Evolutionary conservation across 495 filamentous ascomycete species (phyloP), one percentile per base, ranked within the genome.

Genomic region (Hypoxylon trugodes): DNA sequence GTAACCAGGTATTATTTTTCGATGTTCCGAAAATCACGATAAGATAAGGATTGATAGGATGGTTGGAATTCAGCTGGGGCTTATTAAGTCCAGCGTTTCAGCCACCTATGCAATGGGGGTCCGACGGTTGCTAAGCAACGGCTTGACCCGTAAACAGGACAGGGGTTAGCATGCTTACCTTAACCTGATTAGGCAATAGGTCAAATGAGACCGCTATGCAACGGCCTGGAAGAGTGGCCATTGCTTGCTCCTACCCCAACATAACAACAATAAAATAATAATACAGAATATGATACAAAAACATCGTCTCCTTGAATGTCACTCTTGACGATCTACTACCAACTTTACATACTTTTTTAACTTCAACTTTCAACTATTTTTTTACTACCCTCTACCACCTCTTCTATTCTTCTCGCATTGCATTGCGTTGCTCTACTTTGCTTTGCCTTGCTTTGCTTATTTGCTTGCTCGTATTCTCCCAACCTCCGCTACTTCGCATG

Each of bases 261-360:
- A 71, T 66, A 73, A 73, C 61, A 73, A 72, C 58, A 72, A 73
- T 61, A 65, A 64, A 61, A 65, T 56, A 59, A 70, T 62, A 63
- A 66, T 70, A 51, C 30, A 13, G 40, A 30, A 48, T 55, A 36
- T 58, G 48, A 61, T 70, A 70, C 68, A 70, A 73, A 70, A 70
- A 70, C 70, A 70, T 61, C 70, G 30, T 70, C 68, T 54, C 50
- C 65, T 69, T 51, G 50, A 46, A 49, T 55, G 19, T 25, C 7
- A 46, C 19, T 28, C 37, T 61, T 42, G 32, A 52, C 25, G 30
- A 65, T 65, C 54, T 59, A 43, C n/a, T n/a, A n/a, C n/a, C 53
- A 67, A 55, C 50, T 43, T 50, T 40, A 50, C 38, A 36, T 30
- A 26, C 24, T 37, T 32, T 53, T 54, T 35, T 4, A 58, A 52